These are phyloP conservation scores for Hymenoscyphus salicellus DNA, from an alignment of 2,329 filamentous ascomycete species.

Conservation along the genomic window DNA sequence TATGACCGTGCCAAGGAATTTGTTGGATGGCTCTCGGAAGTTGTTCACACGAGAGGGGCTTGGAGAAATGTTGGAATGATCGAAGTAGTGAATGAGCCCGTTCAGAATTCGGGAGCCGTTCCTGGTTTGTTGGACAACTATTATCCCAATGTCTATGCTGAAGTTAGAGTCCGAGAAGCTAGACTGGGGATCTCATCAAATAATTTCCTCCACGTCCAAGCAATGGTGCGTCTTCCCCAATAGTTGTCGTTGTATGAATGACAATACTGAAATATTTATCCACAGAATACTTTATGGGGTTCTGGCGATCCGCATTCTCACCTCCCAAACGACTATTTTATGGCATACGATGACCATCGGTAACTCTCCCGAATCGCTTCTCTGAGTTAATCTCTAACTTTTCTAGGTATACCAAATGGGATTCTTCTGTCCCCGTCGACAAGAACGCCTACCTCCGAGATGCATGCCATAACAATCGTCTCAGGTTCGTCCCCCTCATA, in stretches of 20 bases:
- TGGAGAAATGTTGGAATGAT: slow-evolving; percentile 58
- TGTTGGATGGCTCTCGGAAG: slow-evolving; percentile 53
- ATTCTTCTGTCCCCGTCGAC: slow-evolving; percentile 41
- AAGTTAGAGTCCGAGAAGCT: slow-evolving; percentile 45
- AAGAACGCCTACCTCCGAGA: slow-evolving; percentile 50
- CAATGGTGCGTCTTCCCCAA: slow-evolving; percentile 37
- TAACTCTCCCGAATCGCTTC: background rate
- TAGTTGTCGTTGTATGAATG: background rate
- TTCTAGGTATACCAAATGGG: slow-evolving; percentile 53
- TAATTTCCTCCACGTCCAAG: slow-evolving; percentile 52
- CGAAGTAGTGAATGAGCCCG: slow-evolving; percentile 57
- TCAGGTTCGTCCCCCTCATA: slow-evolving; percentile 21
- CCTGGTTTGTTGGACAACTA: slow-evolving; percentile 42
- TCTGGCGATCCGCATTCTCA: slow-evolving; percentile 43
- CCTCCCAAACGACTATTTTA: slow-evolving; percentile 37
- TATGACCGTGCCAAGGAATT: slow-evolving; percentile 53
- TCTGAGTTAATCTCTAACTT: background rate
- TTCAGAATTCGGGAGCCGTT: slow-evolving; percentile 38
- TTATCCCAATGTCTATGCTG: slow-evolving; percentile 47
- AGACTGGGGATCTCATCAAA: slow-evolving; percentile 42
- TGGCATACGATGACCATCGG: slow-evolving; percentile 50
- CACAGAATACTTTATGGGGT: slow-evolving; percentile 48
- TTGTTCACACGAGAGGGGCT: slow-evolving; percentile 45
- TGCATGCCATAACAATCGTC: slow-evolving; percentile 49
- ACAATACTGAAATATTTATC: background rate